Percentiles rank a stretch among this genome's conserved stretches.
Evolutionary conservation across 441 rosid genomes (phyloP).

Genomic region (Francoa sonchifolia): DNA sequence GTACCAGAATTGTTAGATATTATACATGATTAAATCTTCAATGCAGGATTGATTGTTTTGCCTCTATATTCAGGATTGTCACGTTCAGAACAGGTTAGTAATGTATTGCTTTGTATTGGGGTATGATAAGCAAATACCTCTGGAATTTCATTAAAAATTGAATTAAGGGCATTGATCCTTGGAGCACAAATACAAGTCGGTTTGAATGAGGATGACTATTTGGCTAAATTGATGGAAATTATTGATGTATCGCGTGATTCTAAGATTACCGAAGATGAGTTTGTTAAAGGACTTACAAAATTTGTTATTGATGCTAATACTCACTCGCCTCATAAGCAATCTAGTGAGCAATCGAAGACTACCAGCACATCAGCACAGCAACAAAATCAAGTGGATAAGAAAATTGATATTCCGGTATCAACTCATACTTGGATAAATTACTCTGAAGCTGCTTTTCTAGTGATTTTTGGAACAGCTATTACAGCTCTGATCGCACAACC

Average conservation of each 20-base stretch:
- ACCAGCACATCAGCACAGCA: conserved; percentile 17
- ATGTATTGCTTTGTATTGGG: no score
- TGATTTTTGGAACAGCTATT: conserved; percentile 27
- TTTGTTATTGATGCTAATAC: conserved; percentile 18
- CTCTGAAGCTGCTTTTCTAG: conserved; percentile 21
- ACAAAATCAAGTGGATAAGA: conserved; percentile 14
- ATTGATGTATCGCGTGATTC: conserved; percentile 22
- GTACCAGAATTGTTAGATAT: conserved; percentile 4
- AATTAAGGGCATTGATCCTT: conserved; percentile 27
- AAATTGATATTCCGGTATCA: conserved; percentile 1
- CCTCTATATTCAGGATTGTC: conserved; percentile 89
- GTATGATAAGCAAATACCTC: no score
- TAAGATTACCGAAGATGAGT: conserved; percentile 20
- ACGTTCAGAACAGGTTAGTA: conserved; percentile 64
- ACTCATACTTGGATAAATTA: conserved; percentile 27
- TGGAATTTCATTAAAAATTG: no score
- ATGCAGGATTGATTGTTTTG: conserved; percentile 67
- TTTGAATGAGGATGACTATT: conserved; percentile 15
- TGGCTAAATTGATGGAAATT: conserved; percentile 17
- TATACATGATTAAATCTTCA: conserved; percentile 10
- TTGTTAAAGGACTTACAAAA: conserved; percentile 20
- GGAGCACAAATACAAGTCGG: conserved; percentile 27
- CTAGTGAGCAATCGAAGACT: not conserved
- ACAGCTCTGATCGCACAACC: conserved; percentile 29
- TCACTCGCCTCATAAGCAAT: not conserved